These are phyloP conservation scores for Rhexocercosporidium sp. DNA, from an alignment of 2,329 filamentous ascomycete species.

Conservation along the genomic window DNA sequence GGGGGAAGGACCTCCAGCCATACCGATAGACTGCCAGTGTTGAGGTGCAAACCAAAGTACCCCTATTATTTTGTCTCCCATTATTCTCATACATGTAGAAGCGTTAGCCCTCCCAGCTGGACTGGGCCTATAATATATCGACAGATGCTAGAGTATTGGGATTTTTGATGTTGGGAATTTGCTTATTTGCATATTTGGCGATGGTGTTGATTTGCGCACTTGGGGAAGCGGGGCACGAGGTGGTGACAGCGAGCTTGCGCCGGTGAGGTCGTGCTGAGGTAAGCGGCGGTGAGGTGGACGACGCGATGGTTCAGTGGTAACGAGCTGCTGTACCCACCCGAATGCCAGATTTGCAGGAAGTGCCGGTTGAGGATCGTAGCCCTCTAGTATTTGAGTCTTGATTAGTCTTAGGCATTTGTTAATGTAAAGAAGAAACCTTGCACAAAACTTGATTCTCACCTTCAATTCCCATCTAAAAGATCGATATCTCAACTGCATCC, in stretches of 20 bases:
- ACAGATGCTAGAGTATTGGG: slow-evolving; percentile 10
- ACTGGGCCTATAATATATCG: neutral
- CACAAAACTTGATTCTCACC: neutral
- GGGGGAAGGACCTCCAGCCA: slow-evolving; percentile 3
- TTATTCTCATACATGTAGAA: slow-evolving; percentile 9
- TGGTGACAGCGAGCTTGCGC: neutral
- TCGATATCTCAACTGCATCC: neutral
- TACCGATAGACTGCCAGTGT: slow-evolving; percentile 1
- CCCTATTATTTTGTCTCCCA: slow-evolving; percentile 5
- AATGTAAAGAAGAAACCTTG: neutral
- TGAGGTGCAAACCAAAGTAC: slow-evolving; percentile 13
- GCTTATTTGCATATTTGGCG: neutral
- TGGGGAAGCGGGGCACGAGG: neutral
- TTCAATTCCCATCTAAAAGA: neutral
- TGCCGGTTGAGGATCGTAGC: too few species aligned
- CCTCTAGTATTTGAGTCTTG: too few species aligned
- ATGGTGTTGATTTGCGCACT: neutral
- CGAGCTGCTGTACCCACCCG: neutral
- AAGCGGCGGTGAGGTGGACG: neutral
- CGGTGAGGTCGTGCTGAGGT: neutral
- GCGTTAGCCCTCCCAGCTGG: neutral
- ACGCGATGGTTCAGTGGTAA: neutral
- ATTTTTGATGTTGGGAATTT: neutral
- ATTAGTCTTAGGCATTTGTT: neutral
- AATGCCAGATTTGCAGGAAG: too few species aligned